Base-by-base conservation (phyloP, 1,139 yeast species). In the Candida gigantensis region DNA sequence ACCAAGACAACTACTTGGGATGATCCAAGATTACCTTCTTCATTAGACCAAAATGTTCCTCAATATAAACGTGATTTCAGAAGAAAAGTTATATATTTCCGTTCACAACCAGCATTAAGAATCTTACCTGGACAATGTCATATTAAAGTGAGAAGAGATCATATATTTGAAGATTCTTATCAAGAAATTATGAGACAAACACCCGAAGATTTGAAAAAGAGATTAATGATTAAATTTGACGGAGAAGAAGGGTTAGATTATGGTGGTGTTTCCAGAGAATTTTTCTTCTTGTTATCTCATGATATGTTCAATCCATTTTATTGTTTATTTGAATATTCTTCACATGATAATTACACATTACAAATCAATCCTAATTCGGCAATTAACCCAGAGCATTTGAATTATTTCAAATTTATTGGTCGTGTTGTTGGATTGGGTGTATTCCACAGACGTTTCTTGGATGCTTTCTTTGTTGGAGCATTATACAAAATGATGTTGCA, bases 1-100 rank as follows among this genome's bases (percentile, higher is more conserved):
- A 92, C 99, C 31, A 92, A 92, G 68, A 92, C 98, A 0, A 92
- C 99, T 2, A 92, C 99, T 1, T 92, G 99, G 99, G 99, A 92
- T 65, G 99, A 92, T 60, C 99, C 99, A 47, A 82, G 99, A 60
- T 75, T 92, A 58, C 99, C 99, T 34, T 89, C 97, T 2, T 86
- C 96, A 8, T 72, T 92, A 51, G 99, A 92, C 61, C 98, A 92
- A 68, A 92, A 90, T 53, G 99, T 92, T 51, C 99, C 99, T 16
- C 98, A 94, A 65, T 92, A 92, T 67, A 94, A 92, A 76, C 92
- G 99, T 69, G 99, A 92, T 65, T 92, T 94, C 68, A 79, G 98
- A 68, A 81, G 99, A 65, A 92, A 92, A 68, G 88, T 92, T 41
- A 92, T 92, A 49, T 92, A 92, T 65, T 94, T 92, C 79, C 79